phyloP scores from a whole-genome alignment of 78 protist genomes.

The Cavenderia fasciculata region DNA sequence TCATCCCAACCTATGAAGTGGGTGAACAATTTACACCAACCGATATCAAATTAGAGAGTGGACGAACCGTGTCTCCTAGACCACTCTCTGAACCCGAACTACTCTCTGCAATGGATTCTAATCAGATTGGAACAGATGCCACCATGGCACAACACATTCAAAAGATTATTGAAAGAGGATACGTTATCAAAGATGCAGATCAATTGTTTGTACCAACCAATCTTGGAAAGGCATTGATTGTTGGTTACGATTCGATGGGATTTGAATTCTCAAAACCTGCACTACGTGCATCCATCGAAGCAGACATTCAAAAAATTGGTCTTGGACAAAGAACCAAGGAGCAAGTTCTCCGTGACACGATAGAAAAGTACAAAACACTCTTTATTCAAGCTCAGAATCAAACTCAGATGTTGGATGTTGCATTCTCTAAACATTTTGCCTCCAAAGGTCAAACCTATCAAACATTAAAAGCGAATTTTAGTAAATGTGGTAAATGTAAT shows the following conservation, averaged over 20 bases:
- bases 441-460: not conserved
- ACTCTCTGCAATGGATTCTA: constrained; percentile 96
- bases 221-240: constrained; percentile 94
- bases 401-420: constrained; percentile 38
- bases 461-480: not conserved
- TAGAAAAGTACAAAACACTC: constrained; percentile 32
- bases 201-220: constrained; percentile 86
- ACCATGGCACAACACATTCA: constrained; percentile 98
- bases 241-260: constrained; percentile 92
- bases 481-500: constrained; percentile 78
- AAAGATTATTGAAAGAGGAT: constrained; percentile 90
- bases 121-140: constrained; percentile 99
- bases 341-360: constrained; percentile 34
- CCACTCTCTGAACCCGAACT: constrained; percentile 96
- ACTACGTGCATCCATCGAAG: constrained; percentile 83
- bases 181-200: constrained; percentile 64
- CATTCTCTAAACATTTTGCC: constrained; percentile 46
- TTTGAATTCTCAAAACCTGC: constrained; percentile 87
- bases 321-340: constrained; percentile 60
- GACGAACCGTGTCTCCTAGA: constrained; percentile 94
- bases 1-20: constrained; percentile 84
- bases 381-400: constrained; percentile 35
- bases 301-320: constrained; percentile 61
- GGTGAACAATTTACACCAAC: constrained; percentile 90
- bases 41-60: constrained; percentile 61